Base-by-base conservation (phyloP, 805 yeast genomes). In the Torulaspora maleeae region DNA sequence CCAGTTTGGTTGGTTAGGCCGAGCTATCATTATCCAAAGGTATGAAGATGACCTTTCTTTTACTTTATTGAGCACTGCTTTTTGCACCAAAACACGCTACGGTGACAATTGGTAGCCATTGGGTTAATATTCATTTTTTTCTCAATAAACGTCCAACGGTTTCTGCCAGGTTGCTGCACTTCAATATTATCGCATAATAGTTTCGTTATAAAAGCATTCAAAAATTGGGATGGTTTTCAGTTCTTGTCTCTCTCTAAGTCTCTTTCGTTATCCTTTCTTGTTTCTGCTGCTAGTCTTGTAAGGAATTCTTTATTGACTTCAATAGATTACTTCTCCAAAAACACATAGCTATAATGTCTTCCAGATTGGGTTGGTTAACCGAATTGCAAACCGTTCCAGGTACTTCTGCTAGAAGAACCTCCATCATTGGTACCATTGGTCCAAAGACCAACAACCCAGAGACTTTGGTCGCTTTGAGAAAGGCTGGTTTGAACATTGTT, bases 371-470 rank as follows among this genome's bases (percentile, higher is more conserved):
- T 66, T 90, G 96, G 96, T 79, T 90, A 71, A 76, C 87, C 61
- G 71, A 79, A 60, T 80, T 89, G 67, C 82, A 89, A 72, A 78
- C 78, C 56, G 79, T 83, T 61, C 95, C 95, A 52, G 85, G 84
- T 67, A 75, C 79, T 68, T 79, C 79, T 69, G 76, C 76, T 68
- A 89, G 99, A 75, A 88, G 96, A 71, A 85, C 96, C 51, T 86
- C 97, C 53, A 93, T 93, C 73, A 90, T 93, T 66, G 97, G 98
- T 70, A 93, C 99, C 60, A 93, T 93, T 72, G 99, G 99, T 63
- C 99, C 99, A 66, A 89, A 88, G 77, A 87, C 98, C 73, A 93
- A 93, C 81, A 71, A 75, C 60, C 90, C 83, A 56, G 96, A 90
- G 67, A 77, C 78, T 58, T 74, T 93, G 65, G 87, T 82, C 61